Conservation (phyloP, 441 rosid species). For the Gossypium trilobum region DNA sequence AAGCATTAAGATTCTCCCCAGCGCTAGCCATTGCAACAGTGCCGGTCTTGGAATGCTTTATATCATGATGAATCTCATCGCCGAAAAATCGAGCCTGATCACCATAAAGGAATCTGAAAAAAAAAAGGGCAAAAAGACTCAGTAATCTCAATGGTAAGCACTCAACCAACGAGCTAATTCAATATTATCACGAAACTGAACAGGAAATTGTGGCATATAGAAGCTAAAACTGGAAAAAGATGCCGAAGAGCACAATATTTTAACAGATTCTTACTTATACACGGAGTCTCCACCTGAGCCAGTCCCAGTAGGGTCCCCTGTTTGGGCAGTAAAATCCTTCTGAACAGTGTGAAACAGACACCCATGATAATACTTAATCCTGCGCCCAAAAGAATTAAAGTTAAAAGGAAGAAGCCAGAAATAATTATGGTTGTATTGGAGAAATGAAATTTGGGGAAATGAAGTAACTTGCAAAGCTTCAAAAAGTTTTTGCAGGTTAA, state of each 20-base stretch:
- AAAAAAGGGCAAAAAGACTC: neutral
- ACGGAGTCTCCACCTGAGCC: conserved; percentile 81
- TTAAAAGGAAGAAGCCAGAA: neutral
- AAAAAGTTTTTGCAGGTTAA: conserved; percentile 83
- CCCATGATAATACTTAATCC: conserved; percentile 82
- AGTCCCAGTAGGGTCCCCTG: conserved; percentile 84
- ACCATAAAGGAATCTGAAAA: conserved; percentile 64
- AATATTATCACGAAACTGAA: neutral
- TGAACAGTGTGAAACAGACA: conserved; percentile 80
- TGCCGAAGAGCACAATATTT: neutral
- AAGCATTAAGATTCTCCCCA: conserved; percentile 95
- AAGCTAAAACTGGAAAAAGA: neutral
- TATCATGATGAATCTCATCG: conserved; percentile 81
- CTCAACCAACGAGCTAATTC: neutral
- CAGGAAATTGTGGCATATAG: neutral
- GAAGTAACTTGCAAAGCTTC: conserved; percentile 79
- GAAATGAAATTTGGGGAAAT: neutral
- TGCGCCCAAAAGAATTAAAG: conserved; percentile 17
- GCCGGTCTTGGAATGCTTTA: conserved; percentile 79
- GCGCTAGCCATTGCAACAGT: conserved; percentile 95
- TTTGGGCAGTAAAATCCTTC: conserved; percentile 92
- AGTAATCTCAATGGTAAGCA: neutral
- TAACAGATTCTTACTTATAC: conserved; percentile 47
- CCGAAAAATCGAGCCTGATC: conserved; percentile 85
- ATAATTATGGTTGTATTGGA: neutral